A percentile compares a stretch with the other conserved stretches of the same genome.
Conservation (phyloP, 176 grass and related monocot genomes). For the Pontederia paniculata region DNA sequence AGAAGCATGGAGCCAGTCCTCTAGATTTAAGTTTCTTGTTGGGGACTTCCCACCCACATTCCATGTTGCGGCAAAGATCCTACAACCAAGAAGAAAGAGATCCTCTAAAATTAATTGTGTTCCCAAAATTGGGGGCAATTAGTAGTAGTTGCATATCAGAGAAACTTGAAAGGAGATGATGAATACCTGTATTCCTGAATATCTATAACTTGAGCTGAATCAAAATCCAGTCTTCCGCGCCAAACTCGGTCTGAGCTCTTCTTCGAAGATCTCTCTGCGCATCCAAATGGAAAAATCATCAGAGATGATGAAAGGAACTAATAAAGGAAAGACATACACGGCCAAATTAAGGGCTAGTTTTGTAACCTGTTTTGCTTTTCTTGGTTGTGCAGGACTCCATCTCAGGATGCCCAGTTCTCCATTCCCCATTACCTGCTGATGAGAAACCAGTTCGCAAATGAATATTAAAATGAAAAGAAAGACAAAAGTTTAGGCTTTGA, state of each 20-base stretch:
- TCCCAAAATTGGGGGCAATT: background rate
- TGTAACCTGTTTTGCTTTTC: slow-evolving; percentile 81
- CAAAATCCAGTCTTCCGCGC: slow-evolving; percentile 36
- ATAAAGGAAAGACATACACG: slow-evolving; percentile 5
- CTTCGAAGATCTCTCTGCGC: slow-evolving; percentile 52
- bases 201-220: slow-evolving; percentile 57
- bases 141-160: background rate
- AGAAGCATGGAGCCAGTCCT: slow-evolving; percentile 91
- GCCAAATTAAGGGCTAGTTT: background rate
- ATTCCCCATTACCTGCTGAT: slow-evolving; percentile 38
- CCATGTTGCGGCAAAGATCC: slow-evolving; percentile 83
- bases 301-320: slow-evolving; percentile 9
- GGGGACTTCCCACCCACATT: slow-evolving; percentile 95
- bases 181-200: slow-evolving; percentile 83
- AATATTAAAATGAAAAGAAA: background rate
- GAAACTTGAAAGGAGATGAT: background rate
- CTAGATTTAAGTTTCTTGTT: slow-evolving; percentile 67
- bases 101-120: no score
- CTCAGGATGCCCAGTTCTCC: slow-evolving; percentile 64
- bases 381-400: slow-evolving; percentile 69
- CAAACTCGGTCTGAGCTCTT: slow-evolving; percentile 33
- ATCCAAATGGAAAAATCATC: slow-evolving; percentile 1
- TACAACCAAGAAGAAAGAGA: slow-evolving; percentile 14
- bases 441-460: slow-evolving; percentile 9
- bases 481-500: slow-evolving; percentile 4